These are phyloP conservation scores for Ceratocystis papillata DNA, from an alignment of 2,329 filamentous ascomycete species.

Conservation along the genomic window DNA sequence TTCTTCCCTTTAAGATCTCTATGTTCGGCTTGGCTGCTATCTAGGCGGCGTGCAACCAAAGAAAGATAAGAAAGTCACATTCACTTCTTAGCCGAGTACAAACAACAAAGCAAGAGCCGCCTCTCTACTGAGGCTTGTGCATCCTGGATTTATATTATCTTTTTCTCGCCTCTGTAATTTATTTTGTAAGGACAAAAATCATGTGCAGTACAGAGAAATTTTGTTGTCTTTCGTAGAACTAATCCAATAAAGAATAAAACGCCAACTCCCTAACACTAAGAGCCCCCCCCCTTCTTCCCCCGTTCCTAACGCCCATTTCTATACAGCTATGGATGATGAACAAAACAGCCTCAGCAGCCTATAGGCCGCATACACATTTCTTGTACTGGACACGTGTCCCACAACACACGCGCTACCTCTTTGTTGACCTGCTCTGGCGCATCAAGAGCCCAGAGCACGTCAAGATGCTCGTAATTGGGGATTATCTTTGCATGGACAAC, in stretches of 20 bases:
- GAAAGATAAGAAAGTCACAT: background rate
- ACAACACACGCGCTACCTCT: constrained; percentile 71
- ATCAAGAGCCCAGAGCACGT: constrained; percentile 93
- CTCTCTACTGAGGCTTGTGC: too few relatives aligned
- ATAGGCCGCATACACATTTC: constrained; percentile 51
- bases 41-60: background rate
- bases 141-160: too few relatives aligned
- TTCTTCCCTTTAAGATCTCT: too few relatives aligned
- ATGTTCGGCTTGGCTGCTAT: background rate
- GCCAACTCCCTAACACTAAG: background rate
- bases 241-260: too few relatives aligned
- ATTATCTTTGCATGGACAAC: constrained; percentile 76
- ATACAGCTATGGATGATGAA: background rate
- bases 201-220: too few relatives aligned
- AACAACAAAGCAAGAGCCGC: too few relatives aligned
- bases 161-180: too few relatives aligned
- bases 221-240: too few relatives aligned
- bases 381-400: constrained; percentile 57
- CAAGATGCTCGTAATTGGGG: constrained; percentile 82
- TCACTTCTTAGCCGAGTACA: background rate
- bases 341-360: constrained; percentile 43
- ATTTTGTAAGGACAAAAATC: too few relatives aligned
- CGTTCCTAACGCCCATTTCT: background rate
- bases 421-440: constrained; percentile 69
- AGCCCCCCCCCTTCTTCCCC: background rate